Evolutionary conservation across 768 basidiomycete species (phyloP).

Genomic region (Amanita thiersii): DNA sequence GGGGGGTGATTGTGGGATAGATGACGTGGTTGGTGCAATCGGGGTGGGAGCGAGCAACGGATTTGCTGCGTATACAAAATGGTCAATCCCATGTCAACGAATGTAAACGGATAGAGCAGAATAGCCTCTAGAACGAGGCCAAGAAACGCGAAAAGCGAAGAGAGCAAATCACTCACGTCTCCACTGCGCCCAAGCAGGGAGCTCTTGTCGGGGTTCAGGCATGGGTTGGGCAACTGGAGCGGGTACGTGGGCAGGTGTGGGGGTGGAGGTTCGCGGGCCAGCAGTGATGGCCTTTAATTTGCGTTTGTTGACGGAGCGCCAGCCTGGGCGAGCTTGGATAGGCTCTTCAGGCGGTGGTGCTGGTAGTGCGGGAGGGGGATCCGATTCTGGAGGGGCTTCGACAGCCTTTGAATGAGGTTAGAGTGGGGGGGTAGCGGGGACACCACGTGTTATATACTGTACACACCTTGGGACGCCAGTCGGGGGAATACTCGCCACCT

Average conservation of each 20-base stretch:
- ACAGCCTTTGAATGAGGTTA: slow-evolving; percentile 20
- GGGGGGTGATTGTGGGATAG: slow-evolving; percentile 38
- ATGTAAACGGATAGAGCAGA: not conserved
- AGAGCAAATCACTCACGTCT: slow-evolving; percentile 47
- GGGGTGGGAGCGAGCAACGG: slow-evolving; percentile 49
- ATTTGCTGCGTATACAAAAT: slow-evolving; percentile 39
- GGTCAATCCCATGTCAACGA: not conserved
- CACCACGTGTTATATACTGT: slow-evolving; percentile 8
- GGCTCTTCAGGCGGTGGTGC: slow-evolving; percentile 43
- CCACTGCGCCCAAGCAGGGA: slow-evolving; percentile 85
- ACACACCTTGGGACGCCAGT: slow-evolving; percentile 60
- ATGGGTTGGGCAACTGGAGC: slow-evolving; percentile 30
- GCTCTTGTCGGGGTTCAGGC: slow-evolving; percentile 40
- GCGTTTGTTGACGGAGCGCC: slow-evolving; percentile 67
- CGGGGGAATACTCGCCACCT: slow-evolving; percentile 69
- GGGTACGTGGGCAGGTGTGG: slow-evolving; percentile 29
- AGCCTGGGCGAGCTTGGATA: slow-evolving; percentile 55
- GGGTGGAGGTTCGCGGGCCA: slow-evolving; percentile 27
- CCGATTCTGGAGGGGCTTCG: slow-evolving; percentile 24
- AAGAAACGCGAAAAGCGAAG: not conserved
- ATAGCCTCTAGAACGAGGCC: no score
- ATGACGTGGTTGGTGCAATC: slow-evolving; percentile 22
- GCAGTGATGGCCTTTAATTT: slow-evolving; percentile 38
- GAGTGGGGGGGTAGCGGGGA: slow-evolving; percentile 2
- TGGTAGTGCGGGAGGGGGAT: slow-evolving; percentile 23